Evolutionary conservation across 1,284 basidiomycete genomes (phyloP).

Genomic region (Wolfiporia cocos): DNA sequence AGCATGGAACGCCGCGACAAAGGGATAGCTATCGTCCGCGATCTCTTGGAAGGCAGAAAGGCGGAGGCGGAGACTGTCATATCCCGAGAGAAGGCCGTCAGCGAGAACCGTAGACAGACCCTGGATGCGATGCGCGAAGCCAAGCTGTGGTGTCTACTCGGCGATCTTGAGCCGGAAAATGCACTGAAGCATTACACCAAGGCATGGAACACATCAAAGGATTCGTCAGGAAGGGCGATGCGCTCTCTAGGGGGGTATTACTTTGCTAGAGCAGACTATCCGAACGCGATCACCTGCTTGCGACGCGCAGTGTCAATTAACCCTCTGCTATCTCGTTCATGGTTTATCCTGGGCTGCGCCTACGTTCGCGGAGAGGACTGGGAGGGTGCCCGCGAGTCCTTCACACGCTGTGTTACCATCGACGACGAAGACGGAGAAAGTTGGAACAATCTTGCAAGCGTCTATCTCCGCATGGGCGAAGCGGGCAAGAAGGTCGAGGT

Average conservation of each 20-base stretch:
- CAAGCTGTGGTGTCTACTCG: constrained; percentile 94
- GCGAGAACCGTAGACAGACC: constrained; percentile 35
- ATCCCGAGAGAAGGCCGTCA: constrained; percentile 47
- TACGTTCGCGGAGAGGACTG: constrained; percentile 78
- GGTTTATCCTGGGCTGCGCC: constrained; percentile 96
- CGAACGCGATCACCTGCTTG: constrained; percentile 62
- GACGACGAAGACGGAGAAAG: constrained; percentile 97
- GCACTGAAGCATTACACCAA: constrained; percentile 70
- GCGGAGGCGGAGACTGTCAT: constrained; percentile 76
- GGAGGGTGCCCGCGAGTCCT: constrained; percentile 80
- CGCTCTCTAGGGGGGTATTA: constrained; percentile 85
- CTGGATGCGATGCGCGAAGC: constrained; percentile 75
- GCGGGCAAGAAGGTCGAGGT: constrained; percentile 17
- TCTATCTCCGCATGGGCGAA: constrained; percentile 81
- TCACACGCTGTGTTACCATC: constrained; percentile 81
- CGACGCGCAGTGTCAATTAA: constrained; percentile 81
- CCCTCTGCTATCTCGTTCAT: constrained; percentile 80
- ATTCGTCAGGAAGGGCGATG: constrained; percentile 84
- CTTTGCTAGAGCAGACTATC: constrained; percentile 66
- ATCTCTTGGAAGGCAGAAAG: constrained; percentile 79
- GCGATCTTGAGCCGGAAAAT: constrained; percentile 79
- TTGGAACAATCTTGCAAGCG: constrained; percentile 97
- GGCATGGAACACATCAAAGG: constrained; percentile 81
- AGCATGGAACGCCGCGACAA: constrained; percentile 74
- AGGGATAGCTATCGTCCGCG: constrained; percentile 74